Percentiles rank a stretch among this genome's conserved stretches.
Evolutionary conservation across 2,329 filamentous ascomycete species (phyloP).

Genomic region (Cytospora paraplurivora): DNA sequence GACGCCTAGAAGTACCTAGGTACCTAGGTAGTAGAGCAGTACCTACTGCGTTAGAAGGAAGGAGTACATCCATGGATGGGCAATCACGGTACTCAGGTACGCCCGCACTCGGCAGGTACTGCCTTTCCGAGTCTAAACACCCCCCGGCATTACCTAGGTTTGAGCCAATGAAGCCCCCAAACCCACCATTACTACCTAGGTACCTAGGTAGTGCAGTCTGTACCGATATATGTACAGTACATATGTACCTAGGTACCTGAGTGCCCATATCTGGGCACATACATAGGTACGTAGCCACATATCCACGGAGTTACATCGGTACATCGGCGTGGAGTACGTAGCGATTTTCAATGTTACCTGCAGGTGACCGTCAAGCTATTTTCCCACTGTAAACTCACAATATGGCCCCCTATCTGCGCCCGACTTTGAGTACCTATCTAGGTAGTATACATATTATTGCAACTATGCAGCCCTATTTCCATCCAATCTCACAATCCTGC

Average conservation of each 20-base stretch:
- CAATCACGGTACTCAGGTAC: neutral
- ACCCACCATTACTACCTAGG: neutral
- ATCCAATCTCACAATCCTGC: constrained; percentile 8
- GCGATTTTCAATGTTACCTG: neutral
- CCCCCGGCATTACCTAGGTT: neutral
- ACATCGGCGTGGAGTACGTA: neutral
- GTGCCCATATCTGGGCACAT: neutral
- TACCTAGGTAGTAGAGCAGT: neutral
- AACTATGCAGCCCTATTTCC: constrained; percentile 30
- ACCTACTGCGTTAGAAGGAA: neutral
- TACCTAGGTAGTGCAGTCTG: neutral
- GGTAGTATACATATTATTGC: constrained; percentile 19
- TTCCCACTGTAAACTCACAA: neutral
- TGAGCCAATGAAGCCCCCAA: neutral
- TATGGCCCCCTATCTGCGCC: neutral
- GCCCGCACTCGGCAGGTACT: neutral
- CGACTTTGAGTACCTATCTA: neutral
- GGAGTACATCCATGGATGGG: no score
- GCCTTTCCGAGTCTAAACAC: neutral
- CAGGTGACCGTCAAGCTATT: neutral
- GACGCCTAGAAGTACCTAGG: neutral
- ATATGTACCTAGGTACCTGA: no score
- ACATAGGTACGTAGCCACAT: neutral
- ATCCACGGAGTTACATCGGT: neutral
- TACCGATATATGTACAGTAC: no score